Conservation (phyloP, 192 early-diverging fungal genomes). For the Pecoramyces ruminantium region DNA sequence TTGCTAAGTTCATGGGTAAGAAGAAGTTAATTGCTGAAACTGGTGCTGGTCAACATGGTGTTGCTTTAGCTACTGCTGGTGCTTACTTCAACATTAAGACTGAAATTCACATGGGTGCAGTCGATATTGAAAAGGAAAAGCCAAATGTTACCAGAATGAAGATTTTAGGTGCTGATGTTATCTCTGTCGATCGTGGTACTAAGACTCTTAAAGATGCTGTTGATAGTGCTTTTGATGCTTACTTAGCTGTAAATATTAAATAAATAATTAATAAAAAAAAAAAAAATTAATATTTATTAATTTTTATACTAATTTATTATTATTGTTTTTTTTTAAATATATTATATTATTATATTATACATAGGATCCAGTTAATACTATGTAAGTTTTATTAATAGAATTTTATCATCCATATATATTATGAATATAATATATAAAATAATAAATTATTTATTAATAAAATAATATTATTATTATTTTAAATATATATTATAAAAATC, state of each 20-base stretch:
- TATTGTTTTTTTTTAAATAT: no score
- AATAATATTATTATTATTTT: not conserved
- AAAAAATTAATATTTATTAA: no score
- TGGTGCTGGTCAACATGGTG: conserved; percentile 96
- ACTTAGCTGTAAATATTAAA: conserved; percentile 58
- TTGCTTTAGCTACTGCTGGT: conserved; percentile 94
- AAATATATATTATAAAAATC: not conserved
- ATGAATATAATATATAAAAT: no score
- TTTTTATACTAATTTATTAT: no score
- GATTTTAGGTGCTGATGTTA: conserved; percentile 80
- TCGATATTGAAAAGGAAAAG: conserved; percentile 81
- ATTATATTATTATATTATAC: no score
- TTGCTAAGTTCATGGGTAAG: conserved; percentile 91
- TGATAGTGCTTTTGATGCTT: conserved; percentile 96
- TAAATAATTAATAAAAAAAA: no score
- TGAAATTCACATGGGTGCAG: conserved; percentile 92
- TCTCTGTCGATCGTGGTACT: conserved; percentile 60
- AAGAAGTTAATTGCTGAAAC: conserved; percentile 96
- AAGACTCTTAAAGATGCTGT: conserved; percentile 93
- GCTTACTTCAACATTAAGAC: conserved; percentile 95
- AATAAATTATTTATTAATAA: no score
- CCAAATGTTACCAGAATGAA: conserved; percentile 93
- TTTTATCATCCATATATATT: no score
- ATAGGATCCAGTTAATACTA: not conserved
- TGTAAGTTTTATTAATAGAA: no score